Conservation (phyloP, 176 grass and related monocot species). For the Musa itinerans region DNA sequence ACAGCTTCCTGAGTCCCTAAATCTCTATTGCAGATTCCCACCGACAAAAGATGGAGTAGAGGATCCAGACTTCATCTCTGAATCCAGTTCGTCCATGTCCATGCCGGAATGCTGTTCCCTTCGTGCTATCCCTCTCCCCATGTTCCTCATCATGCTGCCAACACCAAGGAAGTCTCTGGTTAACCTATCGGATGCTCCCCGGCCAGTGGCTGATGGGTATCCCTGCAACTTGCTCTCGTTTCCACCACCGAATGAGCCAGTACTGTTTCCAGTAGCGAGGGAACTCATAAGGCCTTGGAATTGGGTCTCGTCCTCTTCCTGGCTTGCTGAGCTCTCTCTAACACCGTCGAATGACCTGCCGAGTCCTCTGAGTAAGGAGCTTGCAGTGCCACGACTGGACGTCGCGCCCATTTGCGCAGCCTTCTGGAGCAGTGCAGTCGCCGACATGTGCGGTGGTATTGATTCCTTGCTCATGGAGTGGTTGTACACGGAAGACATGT, state of each 20-base stretch:
- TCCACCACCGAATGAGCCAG: background rate
- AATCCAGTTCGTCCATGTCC: background rate
- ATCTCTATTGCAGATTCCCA: background rate
- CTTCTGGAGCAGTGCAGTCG: conserved; percentile 14
- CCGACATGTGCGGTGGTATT: conserved; percentile 3
- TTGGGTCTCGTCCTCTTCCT: too few species aligned
- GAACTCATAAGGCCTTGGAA: too few species aligned
- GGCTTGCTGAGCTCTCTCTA: background rate
- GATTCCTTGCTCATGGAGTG: background rate
- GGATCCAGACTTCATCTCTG: background rate
- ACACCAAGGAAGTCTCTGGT: conserved; percentile 19
- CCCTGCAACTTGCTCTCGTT: background rate
- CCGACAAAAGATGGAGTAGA: background rate
- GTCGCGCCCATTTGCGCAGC: conserved; percentile 11
- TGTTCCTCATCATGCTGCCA: conserved; percentile 4
- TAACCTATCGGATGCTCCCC: background rate
- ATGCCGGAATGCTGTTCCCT: conserved; percentile 3
- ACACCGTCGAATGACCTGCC: background rate
- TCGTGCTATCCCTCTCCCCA: conserved; percentile 1
- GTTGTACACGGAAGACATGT: background rate
- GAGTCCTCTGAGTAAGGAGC: background rate
- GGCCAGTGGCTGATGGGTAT: background rate
- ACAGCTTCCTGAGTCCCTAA: too few species aligned
- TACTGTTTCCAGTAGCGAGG: too few species aligned
- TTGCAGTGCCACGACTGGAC: background rate